phyloP scores from a whole-genome alignment of 768 basidiomycete genomes.

The Amanita pseudoporphyria region DNA sequence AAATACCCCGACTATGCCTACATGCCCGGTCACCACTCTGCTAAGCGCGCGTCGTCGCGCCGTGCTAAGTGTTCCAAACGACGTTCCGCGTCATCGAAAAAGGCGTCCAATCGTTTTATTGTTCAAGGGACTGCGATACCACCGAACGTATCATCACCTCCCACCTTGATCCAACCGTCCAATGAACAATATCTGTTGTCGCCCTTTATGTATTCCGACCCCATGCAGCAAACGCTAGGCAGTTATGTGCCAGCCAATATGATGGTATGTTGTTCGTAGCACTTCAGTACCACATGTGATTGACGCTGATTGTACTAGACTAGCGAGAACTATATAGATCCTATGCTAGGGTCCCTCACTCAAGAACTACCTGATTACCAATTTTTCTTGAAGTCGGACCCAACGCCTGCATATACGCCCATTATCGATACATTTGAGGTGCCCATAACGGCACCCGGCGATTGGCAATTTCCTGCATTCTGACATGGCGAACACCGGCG shows the following conservation, averaged over 20 bases:
- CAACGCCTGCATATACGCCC: no score
- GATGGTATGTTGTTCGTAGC: not conserved
- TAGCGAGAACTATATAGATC: no score
- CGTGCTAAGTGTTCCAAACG: not conserved
- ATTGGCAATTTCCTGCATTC: no score
- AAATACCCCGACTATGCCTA: conserved; percentile 42
- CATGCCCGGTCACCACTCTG: conserved; percentile 6
- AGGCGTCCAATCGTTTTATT: not conserved
- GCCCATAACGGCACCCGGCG: no score
- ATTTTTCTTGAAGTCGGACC: no score
- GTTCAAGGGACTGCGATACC: not conserved
- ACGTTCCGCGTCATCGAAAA: not conserved
- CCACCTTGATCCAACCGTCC: no score
- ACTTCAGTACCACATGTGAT: not conserved
- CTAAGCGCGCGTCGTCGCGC: not conserved
- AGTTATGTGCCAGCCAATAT: not conserved
- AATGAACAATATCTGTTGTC: not conserved
- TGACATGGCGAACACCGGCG: no score
- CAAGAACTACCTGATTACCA: not conserved
- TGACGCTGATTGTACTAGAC: not conserved
- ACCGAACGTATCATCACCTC: not conserved
- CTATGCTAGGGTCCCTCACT: no score
- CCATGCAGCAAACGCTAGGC: not conserved
- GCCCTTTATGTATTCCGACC: no score
- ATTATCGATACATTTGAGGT: no score